Percentiles rank a stretch among this genome's conserved stretches.
These are phyloP conservation scores for Fusarium sp. DNA, from an alignment of 2,329 filamentous ascomycete species.

Conservation along the genomic window DNA sequence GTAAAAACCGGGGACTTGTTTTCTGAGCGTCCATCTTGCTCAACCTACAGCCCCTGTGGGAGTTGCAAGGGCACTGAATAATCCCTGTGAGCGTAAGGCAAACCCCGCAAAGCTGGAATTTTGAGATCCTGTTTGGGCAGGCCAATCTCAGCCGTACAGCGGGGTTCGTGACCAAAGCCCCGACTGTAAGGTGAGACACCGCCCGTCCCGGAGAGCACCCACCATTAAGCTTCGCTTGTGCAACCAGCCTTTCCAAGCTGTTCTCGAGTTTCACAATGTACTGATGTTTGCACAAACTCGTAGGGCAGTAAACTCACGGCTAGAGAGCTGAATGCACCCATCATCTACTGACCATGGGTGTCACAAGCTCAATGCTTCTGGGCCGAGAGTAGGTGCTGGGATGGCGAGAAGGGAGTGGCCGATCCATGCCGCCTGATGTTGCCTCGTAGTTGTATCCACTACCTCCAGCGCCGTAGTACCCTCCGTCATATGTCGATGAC, in stretches of 20 bases:
- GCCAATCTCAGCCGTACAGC: conserved; percentile 28
- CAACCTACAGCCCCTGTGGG: neutral
- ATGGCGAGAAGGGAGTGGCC: conserved; percentile 67
- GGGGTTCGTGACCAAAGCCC: conserved; percentile 26
- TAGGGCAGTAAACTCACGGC: neutral
- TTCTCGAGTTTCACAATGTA: conserved; percentile 6
- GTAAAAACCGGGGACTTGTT: conserved; percentile 16
- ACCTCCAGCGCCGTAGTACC: conserved; percentile 47
- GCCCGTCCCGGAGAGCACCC: neutral
- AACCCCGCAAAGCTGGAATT: conserved; percentile 39
- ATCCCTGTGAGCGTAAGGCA: conserved; percentile 41
- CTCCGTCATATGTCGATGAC: conserved; percentile 65
- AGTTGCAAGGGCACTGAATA: conserved; percentile 19
- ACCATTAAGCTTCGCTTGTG: conserved; percentile 14
- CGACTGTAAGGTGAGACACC: conserved; percentile 25
- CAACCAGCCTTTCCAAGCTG: conserved; percentile 17
- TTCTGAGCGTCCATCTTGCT: conserved; percentile 11
- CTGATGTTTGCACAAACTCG: conserved; percentile 13
- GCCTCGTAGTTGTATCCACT: conserved; percentile 55
- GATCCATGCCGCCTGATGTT: conserved; percentile 57
- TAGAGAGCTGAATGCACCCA: conserved; percentile 4
- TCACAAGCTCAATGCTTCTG: conserved; percentile 73
- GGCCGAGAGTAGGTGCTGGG: conserved; percentile 67
- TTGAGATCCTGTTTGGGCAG: conserved; percentile 40
- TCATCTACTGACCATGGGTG: conserved; percentile 66